phyloP scores from a whole-genome alignment of 305 asterid genomes.

The Fraxinus greggii region DNA sequence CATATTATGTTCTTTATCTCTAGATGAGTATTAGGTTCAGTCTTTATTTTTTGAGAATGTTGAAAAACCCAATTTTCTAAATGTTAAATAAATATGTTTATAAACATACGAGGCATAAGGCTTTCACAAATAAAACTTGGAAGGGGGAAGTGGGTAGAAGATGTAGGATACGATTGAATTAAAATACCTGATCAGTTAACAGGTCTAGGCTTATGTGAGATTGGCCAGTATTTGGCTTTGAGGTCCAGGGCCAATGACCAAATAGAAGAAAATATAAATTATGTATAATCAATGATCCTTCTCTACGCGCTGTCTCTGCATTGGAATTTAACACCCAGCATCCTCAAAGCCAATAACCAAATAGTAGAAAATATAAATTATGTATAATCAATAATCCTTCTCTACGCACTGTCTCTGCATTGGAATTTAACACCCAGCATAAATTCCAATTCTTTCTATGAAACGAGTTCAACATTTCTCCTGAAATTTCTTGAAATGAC shows the following conservation, averaged over 20 bases:
- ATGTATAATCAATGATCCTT: neutral
- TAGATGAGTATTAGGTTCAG: neutral
- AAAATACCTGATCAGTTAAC: neutral
- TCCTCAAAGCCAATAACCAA: neutral
- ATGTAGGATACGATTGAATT: neutral
- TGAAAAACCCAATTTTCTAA: neutral
- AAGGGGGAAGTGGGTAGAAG: neutral
- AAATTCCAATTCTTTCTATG: neutral
- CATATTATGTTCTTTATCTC: neutral
- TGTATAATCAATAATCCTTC: neutral
- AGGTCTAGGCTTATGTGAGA: neutral
- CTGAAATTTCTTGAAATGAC: neutral
- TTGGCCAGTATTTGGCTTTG: neutral
- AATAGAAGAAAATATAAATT: neutral
- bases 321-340: neutral
- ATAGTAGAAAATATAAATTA: neutral
- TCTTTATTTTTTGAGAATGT: neutral
- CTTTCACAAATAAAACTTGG: neutral
- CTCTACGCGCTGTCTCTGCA: neutral
- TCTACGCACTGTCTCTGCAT: neutral
- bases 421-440: neutral
- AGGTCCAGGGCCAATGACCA: neutral
- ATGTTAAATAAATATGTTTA: neutral
- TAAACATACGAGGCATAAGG: neutral
- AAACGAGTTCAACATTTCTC: neutral